Conservation (phyloP, 495 filamentous ascomycete genomes). For the Xylaria cubensis region DNA sequence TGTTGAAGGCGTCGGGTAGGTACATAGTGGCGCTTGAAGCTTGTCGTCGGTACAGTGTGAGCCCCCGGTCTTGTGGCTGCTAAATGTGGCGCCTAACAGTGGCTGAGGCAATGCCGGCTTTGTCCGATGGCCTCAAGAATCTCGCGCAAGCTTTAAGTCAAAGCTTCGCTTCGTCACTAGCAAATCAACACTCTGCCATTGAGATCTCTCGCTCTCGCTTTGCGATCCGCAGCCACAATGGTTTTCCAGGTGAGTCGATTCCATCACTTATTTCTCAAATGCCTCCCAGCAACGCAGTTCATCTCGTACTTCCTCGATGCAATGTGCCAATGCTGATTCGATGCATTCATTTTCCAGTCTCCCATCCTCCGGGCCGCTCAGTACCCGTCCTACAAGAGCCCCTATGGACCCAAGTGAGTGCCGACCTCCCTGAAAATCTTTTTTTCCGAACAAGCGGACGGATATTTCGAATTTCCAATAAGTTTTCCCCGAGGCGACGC, state of each 20-base stretch:
- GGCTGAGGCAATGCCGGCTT: slow-evolving; percentile 34
- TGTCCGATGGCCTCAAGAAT: slow-evolving; percentile 35
- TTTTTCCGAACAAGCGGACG: neutral
- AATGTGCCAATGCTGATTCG: slow-evolving; percentile 30
- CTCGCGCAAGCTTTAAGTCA: slow-evolving; percentile 35
- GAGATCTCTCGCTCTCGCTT: slow-evolving; percentile 16
- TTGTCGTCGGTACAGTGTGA: slow-evolving; percentile 7
- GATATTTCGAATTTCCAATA: neutral
- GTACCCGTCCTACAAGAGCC: slow-evolving; percentile 54
- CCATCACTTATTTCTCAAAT: neutral
- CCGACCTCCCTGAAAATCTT: slow-evolving; percentile 4
- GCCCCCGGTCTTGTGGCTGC: neutral
- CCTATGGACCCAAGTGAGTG: slow-evolving; percentile 60
- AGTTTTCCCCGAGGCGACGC: neutral
- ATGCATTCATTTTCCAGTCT: slow-evolving; percentile 38
- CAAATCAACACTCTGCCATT: slow-evolving; percentile 32
- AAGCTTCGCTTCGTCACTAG: slow-evolving; percentile 30
- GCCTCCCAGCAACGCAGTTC: neutral
- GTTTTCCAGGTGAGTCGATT: slow-evolving; percentile 43
- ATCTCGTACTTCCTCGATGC: neutral
- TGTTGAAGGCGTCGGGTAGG: too few relatives aligned
- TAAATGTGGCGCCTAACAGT: slow-evolving; percentile 13
- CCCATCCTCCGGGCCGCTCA: slow-evolving; percentile 35
- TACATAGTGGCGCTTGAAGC: neutral
- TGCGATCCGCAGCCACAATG: slow-evolving; percentile 44